Base-by-base conservation (phyloP, 768 basidiomycete genomes). In the Gloeopeniophorella convolvens region DNA sequence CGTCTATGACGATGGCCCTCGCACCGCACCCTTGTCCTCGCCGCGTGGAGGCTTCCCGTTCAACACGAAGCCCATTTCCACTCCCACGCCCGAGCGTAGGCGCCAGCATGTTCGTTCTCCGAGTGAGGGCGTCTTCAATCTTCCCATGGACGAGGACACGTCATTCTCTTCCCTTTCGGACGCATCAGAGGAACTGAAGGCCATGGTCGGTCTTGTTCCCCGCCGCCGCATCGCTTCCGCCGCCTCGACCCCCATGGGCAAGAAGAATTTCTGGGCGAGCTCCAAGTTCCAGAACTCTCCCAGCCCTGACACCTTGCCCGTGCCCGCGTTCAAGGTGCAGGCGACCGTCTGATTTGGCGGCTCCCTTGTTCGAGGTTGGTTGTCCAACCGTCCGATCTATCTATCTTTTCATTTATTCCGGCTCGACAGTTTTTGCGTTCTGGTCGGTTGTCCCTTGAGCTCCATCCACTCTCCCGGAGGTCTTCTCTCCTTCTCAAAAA, bases 271-370 rank as follows among this genome's bases (percentile, higher is more conserved):
- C 62, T 89, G 85, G 65, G 86, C 87, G 58, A 88, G 85, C 61
- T 88, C 85, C 27, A 71, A 75, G 61, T 89, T 88, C 79, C 87
- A 89, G 74, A 89, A 88, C 72, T 87, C 85, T 51, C 87, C 87
- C 13, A 87, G 82, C 60, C 87, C 87, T 45, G 87, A 89, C 54
- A 85, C 85, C 62, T 68, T 89, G 41, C 87, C 87, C 39, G 77
- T 79, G 53, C 85, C 84, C 48, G 69, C 74, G 56, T 81, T 84
- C 62, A 63, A 64, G 65, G 48, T 60, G 50, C 53, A 53, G 59
- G 63, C 44, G 58, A 48, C 49, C 24, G 34, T 37, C 10, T 8
- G 12, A 33, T 47, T 49, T 61, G 61, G 59, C 36, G 39, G 33
- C 34, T 18, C 16, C 18, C 26, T 42, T 18, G 3, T 30, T n/a